phyloP scores from a whole-genome alignment of 345 rosid genomes.

The Mercurialis annua region DNA sequence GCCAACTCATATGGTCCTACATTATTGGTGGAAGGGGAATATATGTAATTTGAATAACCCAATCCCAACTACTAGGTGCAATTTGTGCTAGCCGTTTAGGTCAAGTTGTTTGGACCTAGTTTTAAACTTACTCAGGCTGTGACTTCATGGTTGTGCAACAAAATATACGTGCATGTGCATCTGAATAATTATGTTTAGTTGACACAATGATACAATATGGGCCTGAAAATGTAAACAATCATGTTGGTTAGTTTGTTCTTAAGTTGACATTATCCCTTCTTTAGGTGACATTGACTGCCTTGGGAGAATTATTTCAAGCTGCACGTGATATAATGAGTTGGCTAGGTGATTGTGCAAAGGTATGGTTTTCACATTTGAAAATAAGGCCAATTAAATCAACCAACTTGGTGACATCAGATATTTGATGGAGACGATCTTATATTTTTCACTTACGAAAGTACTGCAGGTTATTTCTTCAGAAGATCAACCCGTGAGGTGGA shows the following conservation, averaged over 20 bases:
- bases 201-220: background rate
- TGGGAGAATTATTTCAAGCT: conserved; percentile 90
- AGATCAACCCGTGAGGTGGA: conserved; percentile 86
- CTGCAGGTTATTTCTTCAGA: conserved; percentile 75
- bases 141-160: background rate
- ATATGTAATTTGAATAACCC: background rate
- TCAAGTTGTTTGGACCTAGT: background rate
- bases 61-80: background rate
- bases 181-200: background rate
- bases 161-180: background rate
- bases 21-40: background rate
- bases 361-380: conserved; percentile 17
- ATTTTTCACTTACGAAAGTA: conserved; percentile 11
- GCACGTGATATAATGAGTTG: conserved; percentile 93
- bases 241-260: background rate
- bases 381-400: background rate
- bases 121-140: background rate
- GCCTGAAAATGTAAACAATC: background rate
- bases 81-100: background rate
- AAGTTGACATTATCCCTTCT: conserved; percentile 12
- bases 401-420: background rate
- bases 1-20: background rate
- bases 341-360: conserved; percentile 98
- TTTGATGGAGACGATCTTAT: conserved; percentile 6
- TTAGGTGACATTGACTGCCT: conserved; percentile 88